Evolutionary conservation across 192 early-diverging fungal species (phyloP).

Genomic region (Coemansia sp.): DNA sequence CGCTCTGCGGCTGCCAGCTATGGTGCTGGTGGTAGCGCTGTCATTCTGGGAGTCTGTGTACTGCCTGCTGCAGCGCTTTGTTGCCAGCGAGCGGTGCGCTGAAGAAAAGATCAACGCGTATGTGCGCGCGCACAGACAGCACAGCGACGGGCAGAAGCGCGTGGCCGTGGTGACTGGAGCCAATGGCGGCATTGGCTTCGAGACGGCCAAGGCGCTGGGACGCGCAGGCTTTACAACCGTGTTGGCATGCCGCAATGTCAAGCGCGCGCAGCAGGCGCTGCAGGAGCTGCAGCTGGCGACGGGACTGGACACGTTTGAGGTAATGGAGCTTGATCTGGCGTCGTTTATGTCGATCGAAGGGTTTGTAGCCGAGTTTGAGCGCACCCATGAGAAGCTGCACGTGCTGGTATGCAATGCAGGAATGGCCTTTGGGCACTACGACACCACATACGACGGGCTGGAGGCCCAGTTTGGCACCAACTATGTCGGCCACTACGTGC

Average conservation of each 20-base stretch:
- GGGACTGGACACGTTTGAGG: slow-evolving; percentile 24
- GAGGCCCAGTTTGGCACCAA: slow-evolving; percentile 68
- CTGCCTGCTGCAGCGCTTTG: slow-evolving; percentile 28
- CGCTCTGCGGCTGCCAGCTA: slow-evolving; percentile 22
- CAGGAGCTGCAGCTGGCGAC: slow-evolving; percentile 9
- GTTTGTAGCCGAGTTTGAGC: slow-evolving; percentile 38
- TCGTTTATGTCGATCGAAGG: slow-evolving; percentile 51
- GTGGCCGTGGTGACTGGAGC: slow-evolving; percentile 57
- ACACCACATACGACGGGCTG: slow-evolving; percentile 59
- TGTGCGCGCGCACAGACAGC: slow-evolving; percentile 23
- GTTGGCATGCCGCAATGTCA: slow-evolving; percentile 44
- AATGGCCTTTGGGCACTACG: slow-evolving; percentile 58
- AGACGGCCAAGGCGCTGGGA: slow-evolving; percentile 58
- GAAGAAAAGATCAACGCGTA: slow-evolving; percentile 32
- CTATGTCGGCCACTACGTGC: slow-evolving; percentile 58
- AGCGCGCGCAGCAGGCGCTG: slow-evolving; percentile 25
- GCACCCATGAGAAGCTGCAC: slow-evolving; percentile 16
- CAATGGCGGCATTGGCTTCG: slow-evolving; percentile 60
- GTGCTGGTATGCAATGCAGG: slow-evolving; percentile 60
- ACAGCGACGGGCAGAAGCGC: neutral
- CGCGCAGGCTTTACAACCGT: slow-evolving; percentile 55
- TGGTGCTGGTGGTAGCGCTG: slow-evolving; percentile 16
- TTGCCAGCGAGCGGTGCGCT: slow-evolving; percentile 16
- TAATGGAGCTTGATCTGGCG: slow-evolving; percentile 56
- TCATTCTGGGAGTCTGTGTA: slow-evolving; percentile 33